Conservation (phyloP, 129 eudicot species). For the Arctium minus region DNA sequence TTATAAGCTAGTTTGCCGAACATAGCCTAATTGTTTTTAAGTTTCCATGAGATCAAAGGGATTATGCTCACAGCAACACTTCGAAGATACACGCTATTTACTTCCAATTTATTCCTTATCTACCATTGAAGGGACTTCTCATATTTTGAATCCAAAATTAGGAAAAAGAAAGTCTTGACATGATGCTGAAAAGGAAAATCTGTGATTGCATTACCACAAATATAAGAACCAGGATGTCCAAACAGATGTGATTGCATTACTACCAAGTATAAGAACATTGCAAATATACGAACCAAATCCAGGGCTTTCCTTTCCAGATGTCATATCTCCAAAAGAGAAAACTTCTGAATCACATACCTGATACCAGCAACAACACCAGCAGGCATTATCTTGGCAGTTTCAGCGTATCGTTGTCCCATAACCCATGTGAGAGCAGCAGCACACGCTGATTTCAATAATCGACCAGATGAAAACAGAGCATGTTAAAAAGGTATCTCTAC, state of each 20-base stretch:
- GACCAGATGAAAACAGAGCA: slow-evolving; percentile 7
- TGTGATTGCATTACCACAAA: background rate
- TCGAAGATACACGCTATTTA: background rate
- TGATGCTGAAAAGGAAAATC: background rate
- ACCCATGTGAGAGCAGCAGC: slow-evolving; percentile 73
- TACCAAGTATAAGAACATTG: background rate
- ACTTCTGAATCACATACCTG: slow-evolving; percentile 42
- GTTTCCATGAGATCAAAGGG: background rate
- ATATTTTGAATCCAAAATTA: background rate
- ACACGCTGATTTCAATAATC: slow-evolving; percentile 38
- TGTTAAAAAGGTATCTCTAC: background rate
- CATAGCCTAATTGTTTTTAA: background rate
- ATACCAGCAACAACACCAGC: slow-evolving; percentile 86
- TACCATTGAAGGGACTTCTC: background rate
- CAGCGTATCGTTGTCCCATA: slow-evolving; percentile 78
- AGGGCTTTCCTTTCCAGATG: background rate
- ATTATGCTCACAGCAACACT: background rate
- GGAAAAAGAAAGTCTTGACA: background rate
- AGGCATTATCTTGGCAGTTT: slow-evolving; percentile 86
- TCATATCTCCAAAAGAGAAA: background rate
- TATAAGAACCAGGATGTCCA: background rate
- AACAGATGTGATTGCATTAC: background rate
- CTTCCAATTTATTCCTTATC: background rate
- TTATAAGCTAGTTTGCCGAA: no score
- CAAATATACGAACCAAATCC: background rate